These are phyloP conservation scores for Jackrogersella minutella DNA, from an alignment of 495 filamentous ascomycete genomes.

Conservation along the genomic window DNA sequence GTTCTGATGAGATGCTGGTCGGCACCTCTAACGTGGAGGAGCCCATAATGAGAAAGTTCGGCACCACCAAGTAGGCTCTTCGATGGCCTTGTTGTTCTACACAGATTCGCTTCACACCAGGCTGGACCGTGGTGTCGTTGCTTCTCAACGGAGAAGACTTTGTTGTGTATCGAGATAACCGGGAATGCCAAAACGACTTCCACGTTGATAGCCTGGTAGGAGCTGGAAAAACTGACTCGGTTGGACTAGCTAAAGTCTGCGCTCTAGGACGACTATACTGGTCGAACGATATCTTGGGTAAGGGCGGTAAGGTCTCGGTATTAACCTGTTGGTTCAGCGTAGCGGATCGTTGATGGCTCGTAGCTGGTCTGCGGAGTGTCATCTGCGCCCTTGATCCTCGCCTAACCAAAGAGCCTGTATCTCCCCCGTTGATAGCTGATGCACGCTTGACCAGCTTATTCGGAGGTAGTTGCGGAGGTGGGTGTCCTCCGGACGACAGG, in stretches of 20 bases:
- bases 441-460: conserved; percentile 93
- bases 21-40: conserved; percentile 25
- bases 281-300: conserved; percentile 48
- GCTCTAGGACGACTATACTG: conserved; percentile 40
- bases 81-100: conserved; percentile 28
- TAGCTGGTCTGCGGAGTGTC: conserved; percentile 77
- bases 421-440: conserved; percentile 64
- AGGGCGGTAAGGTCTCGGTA: conserved; percentile 34
- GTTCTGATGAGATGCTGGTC: background rate
- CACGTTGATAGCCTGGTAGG: conserved; percentile 43
- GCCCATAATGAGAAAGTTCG: conserved; percentile 29
- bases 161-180: conserved; percentile 17
- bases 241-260: conserved; percentile 30
- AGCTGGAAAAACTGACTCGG: conserved; percentile 14
- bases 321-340: conserved; percentile 65
- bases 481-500: conserved; percentile 50
- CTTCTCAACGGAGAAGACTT: conserved; percentile 31
- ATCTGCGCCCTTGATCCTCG: conserved; percentile 61
- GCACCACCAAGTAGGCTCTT: conserved; percentile 38
- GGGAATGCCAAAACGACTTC: conserved; percentile 59
- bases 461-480: conserved; percentile 61
- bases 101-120: conserved; percentile 33
- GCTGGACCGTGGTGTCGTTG: conserved; percentile 17
- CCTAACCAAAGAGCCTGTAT: conserved; percentile 47
- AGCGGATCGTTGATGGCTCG: conserved; percentile 84